Conservation (phyloP, 306 rosid species). For the Geum urbanum region DNA sequence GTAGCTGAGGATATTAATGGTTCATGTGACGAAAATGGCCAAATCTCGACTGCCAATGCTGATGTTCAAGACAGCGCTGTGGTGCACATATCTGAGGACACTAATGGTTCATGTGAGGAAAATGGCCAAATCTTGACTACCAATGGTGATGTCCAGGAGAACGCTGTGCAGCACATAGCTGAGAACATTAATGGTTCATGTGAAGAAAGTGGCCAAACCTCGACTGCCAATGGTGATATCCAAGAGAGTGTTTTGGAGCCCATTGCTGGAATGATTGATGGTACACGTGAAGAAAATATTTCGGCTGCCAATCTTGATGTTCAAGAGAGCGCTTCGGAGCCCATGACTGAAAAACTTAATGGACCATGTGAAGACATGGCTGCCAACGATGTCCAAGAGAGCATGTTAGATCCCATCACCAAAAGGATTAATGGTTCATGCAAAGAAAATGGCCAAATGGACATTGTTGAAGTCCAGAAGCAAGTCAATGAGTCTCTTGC, state of each 20-base stretch:
- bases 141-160: not conserved
- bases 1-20: not conserved
- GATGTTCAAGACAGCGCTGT: not conserved
- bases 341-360: not conserved
- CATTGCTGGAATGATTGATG: not conserved
- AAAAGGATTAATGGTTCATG: not conserved
- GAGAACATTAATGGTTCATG: not conserved
- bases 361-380: not conserved
- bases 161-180: not conserved
- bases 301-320: not conserved
- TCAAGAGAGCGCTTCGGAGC: not conserved
- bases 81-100: not conserved
- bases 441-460: not conserved
- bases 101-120: not conserved
- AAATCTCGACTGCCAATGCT: not conserved
- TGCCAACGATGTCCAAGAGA: not conserved
- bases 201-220: not conserved
- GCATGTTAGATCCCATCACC: not conserved
- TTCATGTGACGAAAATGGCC: not conserved
- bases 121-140: not conserved
- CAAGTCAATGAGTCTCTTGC: constrained; percentile 18
- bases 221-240: not conserved
- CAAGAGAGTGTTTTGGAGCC: not conserved
- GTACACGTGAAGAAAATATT: not conserved
- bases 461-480: not conserved